Evolutionary conservation across 2,329 filamentous ascomycete genomes (phyloP).

Genomic region (Fusarium drepaniforme): DNA sequence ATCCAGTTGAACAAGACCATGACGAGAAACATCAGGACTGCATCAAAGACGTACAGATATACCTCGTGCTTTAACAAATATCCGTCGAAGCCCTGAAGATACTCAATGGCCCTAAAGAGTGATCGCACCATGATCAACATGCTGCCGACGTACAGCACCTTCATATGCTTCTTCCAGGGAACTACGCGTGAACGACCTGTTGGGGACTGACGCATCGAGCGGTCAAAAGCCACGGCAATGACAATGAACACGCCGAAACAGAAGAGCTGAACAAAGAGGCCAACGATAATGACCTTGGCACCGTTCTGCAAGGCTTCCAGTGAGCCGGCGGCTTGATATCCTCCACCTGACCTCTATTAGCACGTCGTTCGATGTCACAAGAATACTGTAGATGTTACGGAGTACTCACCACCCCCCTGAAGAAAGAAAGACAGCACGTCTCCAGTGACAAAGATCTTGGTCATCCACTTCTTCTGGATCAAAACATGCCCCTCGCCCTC

Average conservation of each 20-base stretch:
- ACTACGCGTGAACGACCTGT: not conserved
- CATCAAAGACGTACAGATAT: conserved; percentile 52
- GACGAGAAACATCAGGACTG: conserved; percentile 48
- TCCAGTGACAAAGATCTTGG: conserved; percentile 30
- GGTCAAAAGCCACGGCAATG: conserved; percentile 58
- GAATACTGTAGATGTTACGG: too few species aligned
- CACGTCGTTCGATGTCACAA: not conserved
- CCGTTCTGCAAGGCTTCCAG: conserved; percentile 46
- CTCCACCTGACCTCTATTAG: conserved; percentile 7
- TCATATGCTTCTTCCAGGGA: conserved; percentile 48
- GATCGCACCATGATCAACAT: conserved; percentile 55
- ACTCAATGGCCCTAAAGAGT: conserved; percentile 56
- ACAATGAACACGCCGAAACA: conserved; percentile 66
- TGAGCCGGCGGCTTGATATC: conserved; percentile 42
- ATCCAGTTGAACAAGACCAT: conserved; percentile 59
- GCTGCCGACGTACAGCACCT: conserved; percentile 36
- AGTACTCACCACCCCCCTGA: conserved; percentile 13
- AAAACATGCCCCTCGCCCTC: not conserved
- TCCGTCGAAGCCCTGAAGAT: conserved; percentile 48
- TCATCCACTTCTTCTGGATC: conserved; percentile 27
- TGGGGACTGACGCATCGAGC: conserved; percentile 11
- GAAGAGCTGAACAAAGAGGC: conserved; percentile 65
- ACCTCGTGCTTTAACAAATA: conserved; percentile 48
- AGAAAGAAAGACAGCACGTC: conserved; percentile 30
- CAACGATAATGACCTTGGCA: conserved; percentile 61